phyloP scores from a whole-genome alignment of 1,284 basidiomycete genomes.

The Caloboletus inedulis region DNA sequence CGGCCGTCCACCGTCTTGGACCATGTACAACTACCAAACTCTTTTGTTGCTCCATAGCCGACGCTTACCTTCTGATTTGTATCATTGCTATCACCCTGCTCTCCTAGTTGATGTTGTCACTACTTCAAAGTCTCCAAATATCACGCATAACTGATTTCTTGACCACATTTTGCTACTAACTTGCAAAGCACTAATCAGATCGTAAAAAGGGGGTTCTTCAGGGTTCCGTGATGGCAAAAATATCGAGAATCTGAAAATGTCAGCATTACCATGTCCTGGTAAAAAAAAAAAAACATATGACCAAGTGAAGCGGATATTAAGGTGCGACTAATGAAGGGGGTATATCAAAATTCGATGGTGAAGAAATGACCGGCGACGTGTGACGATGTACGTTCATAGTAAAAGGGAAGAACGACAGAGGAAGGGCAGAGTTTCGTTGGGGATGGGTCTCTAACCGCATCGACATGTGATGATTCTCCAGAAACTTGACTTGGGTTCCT shows the following conservation, averaged over 20 bases:
- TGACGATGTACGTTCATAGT: constrained; percentile 25
- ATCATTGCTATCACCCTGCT: background rate
- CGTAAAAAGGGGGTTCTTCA: constrained; percentile 22
- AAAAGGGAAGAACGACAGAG: constrained; percentile 24
- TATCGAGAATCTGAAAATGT: constrained; percentile 23
- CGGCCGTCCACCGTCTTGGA: background rate
- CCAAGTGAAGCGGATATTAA: constrained; percentile 38
- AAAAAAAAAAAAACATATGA: constrained; percentile 35
- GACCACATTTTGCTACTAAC: constrained; percentile 20
- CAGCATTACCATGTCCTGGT: constrained; percentile 29
- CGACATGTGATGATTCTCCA: constrained; percentile 73
- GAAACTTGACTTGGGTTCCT: constrained; percentile 53
- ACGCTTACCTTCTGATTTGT: background rate
- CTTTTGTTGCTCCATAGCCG: background rate
- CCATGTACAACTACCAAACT: background rate
- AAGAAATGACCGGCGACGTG: constrained; percentile 27
- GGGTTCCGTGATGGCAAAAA: constrained; percentile 29
- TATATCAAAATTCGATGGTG: constrained; percentile 31
- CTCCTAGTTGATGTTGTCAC: background rate
- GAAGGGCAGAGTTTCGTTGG: constrained; percentile 8
- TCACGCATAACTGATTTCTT: constrained; percentile 10
- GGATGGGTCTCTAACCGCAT: constrained; percentile 48
- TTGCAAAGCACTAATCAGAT: constrained; percentile 33
- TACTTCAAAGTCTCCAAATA: background rate
- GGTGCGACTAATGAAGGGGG: constrained; percentile 33